Evolutionary conservation across 2,329 filamentous ascomycete species (phyloP).

Genomic region (Aspergillus tanneri): DNA sequence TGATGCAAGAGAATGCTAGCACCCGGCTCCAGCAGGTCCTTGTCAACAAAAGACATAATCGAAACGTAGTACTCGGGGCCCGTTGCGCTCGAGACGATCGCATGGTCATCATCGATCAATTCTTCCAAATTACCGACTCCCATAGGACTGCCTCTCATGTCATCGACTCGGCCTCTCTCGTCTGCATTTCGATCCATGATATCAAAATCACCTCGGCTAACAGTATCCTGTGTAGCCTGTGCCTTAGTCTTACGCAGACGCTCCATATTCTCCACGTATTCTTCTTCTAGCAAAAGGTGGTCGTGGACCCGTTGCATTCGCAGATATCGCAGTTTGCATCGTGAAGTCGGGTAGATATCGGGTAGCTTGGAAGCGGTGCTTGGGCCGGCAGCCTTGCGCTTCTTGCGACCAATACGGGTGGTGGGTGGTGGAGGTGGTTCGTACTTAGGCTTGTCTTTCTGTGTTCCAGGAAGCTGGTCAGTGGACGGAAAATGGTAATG

Average conservation of each 20-base stretch:
- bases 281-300: conserved; percentile 92
- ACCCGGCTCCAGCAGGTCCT: conserved; percentile 93
- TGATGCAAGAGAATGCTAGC: conserved; percentile 94
- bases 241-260: conserved; percentile 88
- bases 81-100: conserved; percentile 95
- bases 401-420: conserved; percentile 95
- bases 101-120: conserved; percentile 98
- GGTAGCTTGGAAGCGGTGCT: conserved; percentile 95
- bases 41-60: conserved; percentile 99
- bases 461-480: conserved; percentile 21
- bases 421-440: conserved; percentile 96
- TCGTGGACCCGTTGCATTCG: conserved; percentile 99
- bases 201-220: conserved; percentile 65
- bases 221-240: conserved; percentile 56
- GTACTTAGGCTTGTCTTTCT: conserved; percentile 99
- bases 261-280: conserved; percentile 99
- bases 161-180: conserved; percentile 90
- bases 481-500: conserved; percentile 9
- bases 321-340: conserved; percentile 95
- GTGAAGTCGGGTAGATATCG: conserved; percentile 87
- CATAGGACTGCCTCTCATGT: conserved; percentile 98
- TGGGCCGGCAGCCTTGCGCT: conserved; percentile 91
- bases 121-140: conserved; percentile 96
- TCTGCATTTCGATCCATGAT: conserved; percentile 86
- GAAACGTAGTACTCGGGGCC: conserved; percentile 99